Evolutionary conservation across 345 rosid species (phyloP), one percentile per base, ranked within the genome.

Genomic region (Boechera stricta): DNA sequence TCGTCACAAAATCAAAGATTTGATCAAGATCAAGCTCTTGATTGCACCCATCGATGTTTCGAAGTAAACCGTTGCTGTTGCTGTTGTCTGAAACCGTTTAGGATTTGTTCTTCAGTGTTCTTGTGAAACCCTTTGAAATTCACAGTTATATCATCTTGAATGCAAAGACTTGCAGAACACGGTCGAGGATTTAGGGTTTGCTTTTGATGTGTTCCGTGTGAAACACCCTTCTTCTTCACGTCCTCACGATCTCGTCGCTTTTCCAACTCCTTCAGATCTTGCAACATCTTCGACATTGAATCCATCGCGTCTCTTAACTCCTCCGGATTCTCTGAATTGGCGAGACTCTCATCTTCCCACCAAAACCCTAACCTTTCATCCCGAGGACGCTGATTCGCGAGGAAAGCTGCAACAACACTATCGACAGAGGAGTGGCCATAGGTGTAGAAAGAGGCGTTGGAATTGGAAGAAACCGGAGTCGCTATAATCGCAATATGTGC

Each of bases 341-440:
- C 8, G n/a, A 77, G 60, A 6, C 18, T 2, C 51, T 77, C 13
- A 0, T 70, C 71, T 2, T 70, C 52, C 80, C 76, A 70, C 80
- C 75, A 70, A 69, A 54, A 77, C 64, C 18, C 51, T 53, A 9
- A 21, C 41, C 6, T 64, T 31, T 63, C 71, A 0, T 26, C 47
- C 3, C 3, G 26, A 63, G 57, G 77, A 48, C 2, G 61, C 13
- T 66, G 29, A 3, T 39, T 31, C 15, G 28, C 0, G 21, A 78
- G 73, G 51, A 78, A 78, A 58, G 77, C 63, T 5, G 29, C 9
- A 13, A 78, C 73, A 7, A 78, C 77, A 18, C 0, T 3, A 32
- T 72, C 77, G 1, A 49, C 79, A 2, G 79, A 79, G 3, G 72
- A 63, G 38, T 79, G 79, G 2, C 79, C 79, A 5, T 74, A 79